Evolutionary conservation across 208 protist species (phyloP).

Genomic region (Trypanosoma avium): DNA sequence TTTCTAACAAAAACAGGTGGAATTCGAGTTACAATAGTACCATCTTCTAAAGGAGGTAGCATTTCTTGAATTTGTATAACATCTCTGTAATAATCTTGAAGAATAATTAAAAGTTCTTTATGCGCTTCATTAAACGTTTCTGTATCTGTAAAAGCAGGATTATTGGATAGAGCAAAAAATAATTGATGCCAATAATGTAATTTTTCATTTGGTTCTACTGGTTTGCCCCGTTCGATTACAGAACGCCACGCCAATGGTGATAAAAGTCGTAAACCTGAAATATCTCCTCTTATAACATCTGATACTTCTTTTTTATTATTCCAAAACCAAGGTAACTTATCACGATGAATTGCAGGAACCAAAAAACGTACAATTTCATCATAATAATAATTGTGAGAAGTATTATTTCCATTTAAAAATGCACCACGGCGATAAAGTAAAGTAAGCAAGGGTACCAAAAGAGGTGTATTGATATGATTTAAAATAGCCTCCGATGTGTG

Average conservation of each 20-base stretch:
- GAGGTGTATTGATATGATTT: conserved; percentile 21
- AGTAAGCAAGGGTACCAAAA: conserved; percentile 31
- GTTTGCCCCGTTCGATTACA: conserved; percentile 3
- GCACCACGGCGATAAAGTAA: conserved; percentile 44
- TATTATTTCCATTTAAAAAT: too few species aligned
- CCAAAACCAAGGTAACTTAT: conserved; percentile 64
- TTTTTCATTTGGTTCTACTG: conserved; percentile 10
- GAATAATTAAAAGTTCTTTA: conserved; percentile 18
- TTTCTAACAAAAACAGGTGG: conserved; percentile 30
- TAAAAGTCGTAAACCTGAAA: conserved; percentile 24
- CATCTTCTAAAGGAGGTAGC: conserved; percentile 23
- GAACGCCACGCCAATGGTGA: conserved; percentile 10
- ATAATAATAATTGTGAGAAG: too few species aligned
- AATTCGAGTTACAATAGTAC: conserved; percentile 23
- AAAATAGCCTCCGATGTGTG: conserved; percentile 19
- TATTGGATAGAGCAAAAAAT: conserved; percentile 40
- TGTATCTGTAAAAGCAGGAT: conserved; percentile 27
- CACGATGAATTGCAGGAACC: conserved; percentile 37
- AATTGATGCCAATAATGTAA: conserved; percentile 54
- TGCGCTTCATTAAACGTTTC: conserved; percentile 23
- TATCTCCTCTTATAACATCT: conserved; percentile 1
- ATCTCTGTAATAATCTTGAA: conserved; percentile 36
- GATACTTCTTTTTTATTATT: neutral
- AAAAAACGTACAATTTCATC: conserved; percentile 40
- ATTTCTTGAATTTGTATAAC: conserved; percentile 20